Base-by-base conservation (phyloP, 495 filamentous ascomycete genomes). In the Penicillium alfredii region DNA sequence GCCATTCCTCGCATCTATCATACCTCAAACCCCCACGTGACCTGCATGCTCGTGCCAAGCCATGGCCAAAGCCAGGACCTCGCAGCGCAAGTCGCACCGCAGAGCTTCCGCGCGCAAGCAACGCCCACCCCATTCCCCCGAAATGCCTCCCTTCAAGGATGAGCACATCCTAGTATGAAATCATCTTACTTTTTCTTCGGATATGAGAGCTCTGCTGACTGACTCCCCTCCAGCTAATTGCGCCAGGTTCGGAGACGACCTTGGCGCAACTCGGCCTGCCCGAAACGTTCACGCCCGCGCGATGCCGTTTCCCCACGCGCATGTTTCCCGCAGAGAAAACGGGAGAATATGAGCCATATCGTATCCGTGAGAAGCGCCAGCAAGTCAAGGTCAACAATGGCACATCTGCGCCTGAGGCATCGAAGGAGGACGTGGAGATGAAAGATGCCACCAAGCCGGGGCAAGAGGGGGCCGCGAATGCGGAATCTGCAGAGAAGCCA, bases 261-360 rank as follows among this genome's bases (percentile, higher is more conserved):
- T 77, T 94, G 58, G 93, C 90, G 45, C 92, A 96, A 69, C 74
- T 95, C 12, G 92, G 92, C 30, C 81, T 94, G 24, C 82, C 82
- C 36, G 92, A 98, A 65, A 84, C 82, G 3, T 88, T 94, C 54
- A 90, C 86, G 7, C 90, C 88, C 4, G 84, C 92, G 14, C 73
- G 77, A 30, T 69, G 83, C 55, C 82, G 86, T 45, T 74, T 96
- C 47, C 77, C 81, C 11, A 94, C 89, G 49, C 83, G 92, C 67
- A 93, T 98, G 88, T 98, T 97, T 58, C 78, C 78, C 3, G 85
- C 81, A 16, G 78, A 86, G 30, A 82, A 84, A 38, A 68, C 71
- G 45, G 83, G 83, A 27, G 80, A 90, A 53, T 98, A 73, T 67
- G 84, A 88, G 46, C 88, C 89, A 8, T 81, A 83, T 51, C 85